Evolutionary conservation across 768 basidiomycete species (phyloP), one percentile per base, ranked within the genome.

Genomic region (Leccinellum rugosiceps): DNA sequence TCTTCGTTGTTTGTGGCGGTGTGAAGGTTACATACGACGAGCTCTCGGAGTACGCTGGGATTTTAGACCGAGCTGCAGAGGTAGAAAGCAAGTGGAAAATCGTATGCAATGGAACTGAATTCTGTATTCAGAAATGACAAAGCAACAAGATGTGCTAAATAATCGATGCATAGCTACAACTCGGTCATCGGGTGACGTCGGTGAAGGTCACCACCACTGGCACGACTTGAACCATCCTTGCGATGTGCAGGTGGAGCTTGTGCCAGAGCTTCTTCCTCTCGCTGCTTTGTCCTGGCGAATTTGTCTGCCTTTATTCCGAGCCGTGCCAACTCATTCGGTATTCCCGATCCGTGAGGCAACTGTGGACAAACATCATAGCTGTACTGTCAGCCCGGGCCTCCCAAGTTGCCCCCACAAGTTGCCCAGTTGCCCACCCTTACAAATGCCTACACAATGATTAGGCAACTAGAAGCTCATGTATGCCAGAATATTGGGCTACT

Each of bases 21-120:
- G 84, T 85, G 71, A 90, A 90, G 63, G 75, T 85, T 28, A 83
- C 85, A 6, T 61, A 82, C 19, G 70, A 75, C 6, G 87, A 87
- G 3, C 68, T 84, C 50, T 66, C 45, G 25, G 78, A 80, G 54
- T 90, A 85, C 62, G 70, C 63, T 55, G 63, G 65, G 23, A 66
- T 78, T 30, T 62, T 82, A 25, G 72, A 75, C 17, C 71, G 67
- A 38, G 76, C 77, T 45, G 55, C 66, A 34, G 65, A 65, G 52
- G 58, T n/a, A 43, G 69, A 63, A 52, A 61, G 59, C 32, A 62
- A 63, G 47, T 68, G 75, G 72, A 62, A 56, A 17, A 56, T 75
- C 11, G 30, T 58, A 49, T 74, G 66, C 56, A 72, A 74, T 38
- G 72, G 69, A 30, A 65, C 63, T 48, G 62, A 62, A 50, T 49